Conservation (phyloP, 2,329 filamentous ascomycete species). For the Cryphonectria naterciae region DNA sequence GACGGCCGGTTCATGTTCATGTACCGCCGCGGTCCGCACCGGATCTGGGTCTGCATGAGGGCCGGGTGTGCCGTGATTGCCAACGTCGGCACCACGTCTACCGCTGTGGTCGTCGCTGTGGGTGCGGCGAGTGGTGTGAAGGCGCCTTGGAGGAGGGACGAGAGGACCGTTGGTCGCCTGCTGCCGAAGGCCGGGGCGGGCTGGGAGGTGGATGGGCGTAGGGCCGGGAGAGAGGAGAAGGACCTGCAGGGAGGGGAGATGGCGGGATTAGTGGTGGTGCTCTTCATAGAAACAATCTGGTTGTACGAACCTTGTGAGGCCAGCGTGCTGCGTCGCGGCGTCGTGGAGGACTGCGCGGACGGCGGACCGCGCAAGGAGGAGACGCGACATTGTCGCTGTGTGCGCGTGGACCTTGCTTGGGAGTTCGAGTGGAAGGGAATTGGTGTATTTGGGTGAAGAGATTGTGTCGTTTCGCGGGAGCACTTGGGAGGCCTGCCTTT, state of each 20-base stretch:
- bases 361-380: constrained; percentile 22
- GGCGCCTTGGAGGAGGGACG: constrained; percentile 34
- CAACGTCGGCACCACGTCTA: constrained; percentile 51
- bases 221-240: constrained; percentile 50
- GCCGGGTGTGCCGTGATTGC: constrained; percentile 58
- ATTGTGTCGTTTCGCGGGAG: too few species aligned
- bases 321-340: constrained; percentile 16
- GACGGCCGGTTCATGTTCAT: constrained; percentile 60
- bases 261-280: too few species aligned
- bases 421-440: background rate
- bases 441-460: background rate
- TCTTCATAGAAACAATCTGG: background rate
- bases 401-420: background rate
- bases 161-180: constrained; percentile 30
- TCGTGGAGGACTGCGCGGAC: constrained; percentile 27
- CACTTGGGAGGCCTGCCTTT: background rate
- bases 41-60: constrained; percentile 54
- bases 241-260: constrained; percentile 30
- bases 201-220: constrained; percentile 50
- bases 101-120: constrained; percentile 30
- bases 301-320: constrained; percentile 20
- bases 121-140: constrained; percentile 30
- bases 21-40: constrained; percentile 56
- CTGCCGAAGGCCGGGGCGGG: constrained; percentile 36
- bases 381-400: constrained; percentile 21